Conservation (phyloP, 441 rosid genomes). For the Bocquillonia castaneifolia region DNA sequence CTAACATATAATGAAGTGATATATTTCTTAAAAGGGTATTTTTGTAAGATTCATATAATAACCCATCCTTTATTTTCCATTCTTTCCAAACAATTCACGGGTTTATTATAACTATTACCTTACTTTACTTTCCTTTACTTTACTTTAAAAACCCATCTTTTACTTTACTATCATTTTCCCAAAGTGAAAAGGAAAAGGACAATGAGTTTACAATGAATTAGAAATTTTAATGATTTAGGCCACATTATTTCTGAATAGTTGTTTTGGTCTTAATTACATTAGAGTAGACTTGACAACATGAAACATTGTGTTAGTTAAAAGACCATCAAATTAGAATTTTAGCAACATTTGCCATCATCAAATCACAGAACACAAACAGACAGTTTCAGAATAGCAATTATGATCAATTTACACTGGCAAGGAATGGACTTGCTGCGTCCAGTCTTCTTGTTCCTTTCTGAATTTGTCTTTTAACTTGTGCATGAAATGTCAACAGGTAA, state of each 20-base stretch:
- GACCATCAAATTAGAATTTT: slow-evolving; percentile 6
- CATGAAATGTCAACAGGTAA: slow-evolving; percentile 46
- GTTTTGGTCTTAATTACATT: neutral
- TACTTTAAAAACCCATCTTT: too few species aligned
- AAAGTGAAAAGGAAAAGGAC: too few species aligned
- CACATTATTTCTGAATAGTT: neutral
- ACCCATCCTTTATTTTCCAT: too few species aligned
- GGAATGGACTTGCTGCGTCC: neutral
- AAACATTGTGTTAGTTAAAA: neutral
- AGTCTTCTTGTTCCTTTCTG: slow-evolving; percentile 10
- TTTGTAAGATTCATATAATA: too few species aligned
- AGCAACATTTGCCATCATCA: neutral
- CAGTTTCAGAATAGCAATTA: neutral
- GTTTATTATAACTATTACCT: too few species aligned
- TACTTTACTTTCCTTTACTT: too few species aligned
- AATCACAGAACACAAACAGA: neutral
- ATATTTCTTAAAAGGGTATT: too few species aligned
- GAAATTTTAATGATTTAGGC: too few species aligned
- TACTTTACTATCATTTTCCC: too few species aligned
- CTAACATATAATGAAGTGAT: too few species aligned
- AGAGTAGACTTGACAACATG: neutral
- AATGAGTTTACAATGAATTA: too few species aligned
- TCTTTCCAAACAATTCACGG: too few species aligned
- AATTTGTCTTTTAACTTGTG: slow-evolving; percentile 6
- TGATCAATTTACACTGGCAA: neutral